Base-by-base conservation (phyloP, 1,139 yeast genomes). In the Debaryomyces fabryi region DNA sequence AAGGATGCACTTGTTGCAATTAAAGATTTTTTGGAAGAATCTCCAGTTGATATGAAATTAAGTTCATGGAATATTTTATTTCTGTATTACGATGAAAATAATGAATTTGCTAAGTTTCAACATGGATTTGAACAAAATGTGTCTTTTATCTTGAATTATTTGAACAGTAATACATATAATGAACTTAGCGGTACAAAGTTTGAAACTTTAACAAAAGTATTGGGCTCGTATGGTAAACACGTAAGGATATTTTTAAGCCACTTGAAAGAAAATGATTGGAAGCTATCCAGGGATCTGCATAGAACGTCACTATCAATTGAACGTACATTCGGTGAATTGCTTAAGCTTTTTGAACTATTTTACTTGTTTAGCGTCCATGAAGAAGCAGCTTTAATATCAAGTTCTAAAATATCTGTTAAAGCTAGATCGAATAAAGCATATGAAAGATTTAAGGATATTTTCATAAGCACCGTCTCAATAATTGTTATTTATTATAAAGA, bases 61-160 rank as follows among this genome's bases (percentile, higher is more conserved):
- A 83, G 83, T 49, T 69, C 93, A 3, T 92, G 98, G 97, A 81
- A 82, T 41, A 75, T 88, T 21, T 69, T 93, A 15, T 75, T 89
- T 38, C 82, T 80, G 53, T 81, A 81, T 48, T 90, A 88, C 57
- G 67, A 73, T 7, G 71, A 68, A 10, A 64, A 69, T 4, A 65
- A 73, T 0, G 71, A 81, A 41, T 50, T 71, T 12, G 57, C 56
- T 0, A 72, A 75, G 35, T 73, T 82, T 35, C 74, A 81, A 48
- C 59, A 63, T n/a, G 90, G 90, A 0, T 81, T 86, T 57, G 79
- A 81, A 46, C 64, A 72, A 35, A 80, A 82, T 27, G 47, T 75
- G 24, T 56, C 64, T 9, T 56, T 69, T 7, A 52, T 79, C 13
- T 51, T 76, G 7, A 46, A 37, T 1, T 62, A 56, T 47, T 42